Conservation (phyloP, 257 asterid genomes). For the Galeopsis tetrahit region DNA sequence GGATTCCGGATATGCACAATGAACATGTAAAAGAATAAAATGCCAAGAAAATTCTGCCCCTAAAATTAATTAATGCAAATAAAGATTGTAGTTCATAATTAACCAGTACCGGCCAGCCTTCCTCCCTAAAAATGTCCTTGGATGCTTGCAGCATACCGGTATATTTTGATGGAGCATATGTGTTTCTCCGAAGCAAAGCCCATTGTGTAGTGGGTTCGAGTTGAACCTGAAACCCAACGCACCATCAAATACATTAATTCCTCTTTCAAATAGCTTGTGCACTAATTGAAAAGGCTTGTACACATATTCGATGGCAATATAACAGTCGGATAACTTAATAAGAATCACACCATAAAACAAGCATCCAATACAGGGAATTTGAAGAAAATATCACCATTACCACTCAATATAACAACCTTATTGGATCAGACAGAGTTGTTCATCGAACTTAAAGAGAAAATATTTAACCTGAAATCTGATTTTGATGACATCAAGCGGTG, state of each 20-base stretch:
- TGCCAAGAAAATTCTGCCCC: background rate
- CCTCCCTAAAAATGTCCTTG: slow-evolving; percentile 90
- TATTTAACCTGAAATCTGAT: slow-evolving; percentile 85
- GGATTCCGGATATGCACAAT: background rate
- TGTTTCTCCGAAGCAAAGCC: slow-evolving; percentile 68
- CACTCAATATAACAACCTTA: background rate
- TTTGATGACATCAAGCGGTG: slow-evolving; percentile 96
- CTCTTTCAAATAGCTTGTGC: background rate
- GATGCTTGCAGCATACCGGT: slow-evolving; percentile 90
- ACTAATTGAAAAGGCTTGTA: background rate
- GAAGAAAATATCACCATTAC: slow-evolving; percentile 3
- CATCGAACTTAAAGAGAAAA: background rate
- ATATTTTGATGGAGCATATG: slow-evolving; percentile 66
- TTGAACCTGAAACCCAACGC: slow-evolving; percentile 66
- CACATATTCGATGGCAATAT: too few relatives aligned
- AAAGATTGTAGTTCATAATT: slow-evolving; percentile 12
- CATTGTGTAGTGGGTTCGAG: slow-evolving; percentile 87
- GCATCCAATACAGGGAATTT: slow-evolving; percentile 8
- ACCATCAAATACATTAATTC: slow-evolving; percentile 29
- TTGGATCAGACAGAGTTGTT: background rate
- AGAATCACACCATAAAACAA: slow-evolving; percentile 19
- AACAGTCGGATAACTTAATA: background rate
- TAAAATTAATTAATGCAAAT: background rate
- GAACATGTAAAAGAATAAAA: slow-evolving; percentile 9
- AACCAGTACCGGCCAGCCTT: slow-evolving; percentile 76